phyloP scores from a whole-genome alignment of 768 basidiomycete species.

The Lactifluus pinguis region DNA sequence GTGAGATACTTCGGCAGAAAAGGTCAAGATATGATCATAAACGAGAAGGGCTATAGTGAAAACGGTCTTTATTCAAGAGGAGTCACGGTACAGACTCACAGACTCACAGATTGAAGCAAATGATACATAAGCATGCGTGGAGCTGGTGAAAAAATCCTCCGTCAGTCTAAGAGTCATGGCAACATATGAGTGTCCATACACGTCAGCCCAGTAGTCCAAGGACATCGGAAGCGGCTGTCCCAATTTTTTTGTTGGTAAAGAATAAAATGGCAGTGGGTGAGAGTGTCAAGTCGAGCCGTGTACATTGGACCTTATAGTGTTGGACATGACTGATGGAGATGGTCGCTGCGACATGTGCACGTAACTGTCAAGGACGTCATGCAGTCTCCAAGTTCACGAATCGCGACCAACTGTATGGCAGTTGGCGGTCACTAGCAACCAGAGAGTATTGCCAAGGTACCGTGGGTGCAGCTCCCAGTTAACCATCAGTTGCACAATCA shows the following conservation, averaged over 20 bases:
- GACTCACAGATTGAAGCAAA: background rate
- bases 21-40: conserved; percentile 27
- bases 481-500: background rate
- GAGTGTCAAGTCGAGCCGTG: too few species aligned
- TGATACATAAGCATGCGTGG: background rate
- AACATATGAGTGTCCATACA: background rate
- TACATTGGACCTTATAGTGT: background rate
- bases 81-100: background rate
- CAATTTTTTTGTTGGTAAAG: background rate
- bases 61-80: background rate
- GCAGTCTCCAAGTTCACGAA: too few species aligned
- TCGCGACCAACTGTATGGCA: background rate
- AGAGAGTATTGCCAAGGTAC: background rate
- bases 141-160: background rate
- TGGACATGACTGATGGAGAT: background rate
- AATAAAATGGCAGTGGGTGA: background rate
- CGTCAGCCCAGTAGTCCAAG: background rate
- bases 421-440: background rate
- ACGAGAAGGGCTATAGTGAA: conserved; percentile 22
- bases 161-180: background rate
- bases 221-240: background rate
- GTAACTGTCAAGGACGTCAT: too few species aligned
- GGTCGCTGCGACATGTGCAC: too few species aligned
- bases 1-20: conserved; percentile 32
- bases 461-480: background rate